These are phyloP conservation scores for Dendrostoma leiphaemia DNA, from an alignment of 2,329 filamentous ascomycete species.

Conservation along the genomic window DNA sequence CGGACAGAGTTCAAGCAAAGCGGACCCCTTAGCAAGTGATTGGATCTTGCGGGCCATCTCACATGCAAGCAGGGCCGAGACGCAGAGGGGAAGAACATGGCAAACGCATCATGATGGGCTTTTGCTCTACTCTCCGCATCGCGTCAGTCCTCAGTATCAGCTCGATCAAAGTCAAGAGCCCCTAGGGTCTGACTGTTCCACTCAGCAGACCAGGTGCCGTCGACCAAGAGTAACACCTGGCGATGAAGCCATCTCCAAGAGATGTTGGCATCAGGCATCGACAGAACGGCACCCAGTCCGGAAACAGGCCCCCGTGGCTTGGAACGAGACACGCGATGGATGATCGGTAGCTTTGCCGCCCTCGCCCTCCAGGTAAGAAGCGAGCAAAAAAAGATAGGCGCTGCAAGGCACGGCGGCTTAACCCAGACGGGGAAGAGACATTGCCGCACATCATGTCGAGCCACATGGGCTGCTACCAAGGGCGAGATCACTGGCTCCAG, in stretches of 20 bases:
- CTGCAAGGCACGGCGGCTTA: background rate
- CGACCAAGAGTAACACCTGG: no score
- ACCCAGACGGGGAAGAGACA: conserved; percentile 2
- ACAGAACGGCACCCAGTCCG: background rate
- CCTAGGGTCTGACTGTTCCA: background rate
- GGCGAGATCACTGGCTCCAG: background rate
- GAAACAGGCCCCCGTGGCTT: background rate
- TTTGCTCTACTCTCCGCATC: background rate
- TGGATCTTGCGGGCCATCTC: background rate
- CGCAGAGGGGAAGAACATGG: no score
- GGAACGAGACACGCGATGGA: background rate
- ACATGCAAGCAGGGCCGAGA: background rate
- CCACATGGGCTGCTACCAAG: background rate
- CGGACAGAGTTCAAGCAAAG: background rate
- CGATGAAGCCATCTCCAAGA: no score
- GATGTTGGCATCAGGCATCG: background rate
- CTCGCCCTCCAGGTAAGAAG: background rate
- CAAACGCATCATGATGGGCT: background rate
- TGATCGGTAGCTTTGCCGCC: background rate
- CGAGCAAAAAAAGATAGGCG: background rate
- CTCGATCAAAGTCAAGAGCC: background rate
- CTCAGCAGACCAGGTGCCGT: no score
- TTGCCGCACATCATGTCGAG: background rate
- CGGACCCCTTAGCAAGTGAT: background rate
- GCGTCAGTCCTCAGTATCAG: background rate